A percentile compares a stretch with the other conserved stretches of the same genome.
phyloP scores from a whole-genome alignment of 768 basidiomycete genomes.

The Lyophyllum atratum region DNA sequence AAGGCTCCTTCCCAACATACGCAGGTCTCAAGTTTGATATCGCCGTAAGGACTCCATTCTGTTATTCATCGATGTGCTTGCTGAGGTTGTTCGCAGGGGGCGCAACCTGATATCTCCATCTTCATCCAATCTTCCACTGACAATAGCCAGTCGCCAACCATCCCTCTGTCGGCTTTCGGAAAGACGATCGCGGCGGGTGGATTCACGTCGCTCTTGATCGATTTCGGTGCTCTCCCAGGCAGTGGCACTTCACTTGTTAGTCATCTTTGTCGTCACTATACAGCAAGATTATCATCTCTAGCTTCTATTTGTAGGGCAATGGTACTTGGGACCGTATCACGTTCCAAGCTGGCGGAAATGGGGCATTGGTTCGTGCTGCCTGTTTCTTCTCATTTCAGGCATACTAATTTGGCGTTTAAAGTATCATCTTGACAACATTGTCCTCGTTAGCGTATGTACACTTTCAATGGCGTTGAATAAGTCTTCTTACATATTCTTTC shows the following conservation, averaged over 20 bases:
- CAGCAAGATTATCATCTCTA: not conserved
- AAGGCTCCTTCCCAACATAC: constrained; percentile 40
- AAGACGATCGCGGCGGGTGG: constrained; percentile 33
- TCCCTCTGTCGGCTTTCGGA: constrained; percentile 45
- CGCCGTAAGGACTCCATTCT: constrained; percentile 31
- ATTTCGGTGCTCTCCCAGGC: constrained; percentile 49
- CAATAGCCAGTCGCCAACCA: constrained; percentile 35
- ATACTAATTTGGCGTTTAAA: constrained; percentile 7
- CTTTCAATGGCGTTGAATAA: not conserved
- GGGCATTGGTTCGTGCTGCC: constrained; percentile 36
- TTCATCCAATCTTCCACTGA: constrained; percentile 41
- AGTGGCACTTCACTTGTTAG: constrained; percentile 38
- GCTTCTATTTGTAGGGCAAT: constrained; percentile 25
- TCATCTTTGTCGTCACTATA: not conserved
- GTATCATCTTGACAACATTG: constrained; percentile 55
- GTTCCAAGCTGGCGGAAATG: constrained; percentile 48
- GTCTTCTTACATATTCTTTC: not conserved
- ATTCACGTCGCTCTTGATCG: constrained; percentile 47
- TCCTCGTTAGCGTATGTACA: constrained; percentile 40
- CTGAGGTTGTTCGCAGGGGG: constrained; percentile 30
- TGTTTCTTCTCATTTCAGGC: not conserved
- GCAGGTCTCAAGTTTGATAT: constrained; percentile 55
- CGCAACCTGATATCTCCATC: constrained; percentile 45
- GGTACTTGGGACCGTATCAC: constrained; percentile 53
- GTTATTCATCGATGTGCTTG: not conserved